Evolutionary conservation across 2,329 filamentous ascomycete species (phyloP).

Genomic region (Arthroderma sp.): DNA sequence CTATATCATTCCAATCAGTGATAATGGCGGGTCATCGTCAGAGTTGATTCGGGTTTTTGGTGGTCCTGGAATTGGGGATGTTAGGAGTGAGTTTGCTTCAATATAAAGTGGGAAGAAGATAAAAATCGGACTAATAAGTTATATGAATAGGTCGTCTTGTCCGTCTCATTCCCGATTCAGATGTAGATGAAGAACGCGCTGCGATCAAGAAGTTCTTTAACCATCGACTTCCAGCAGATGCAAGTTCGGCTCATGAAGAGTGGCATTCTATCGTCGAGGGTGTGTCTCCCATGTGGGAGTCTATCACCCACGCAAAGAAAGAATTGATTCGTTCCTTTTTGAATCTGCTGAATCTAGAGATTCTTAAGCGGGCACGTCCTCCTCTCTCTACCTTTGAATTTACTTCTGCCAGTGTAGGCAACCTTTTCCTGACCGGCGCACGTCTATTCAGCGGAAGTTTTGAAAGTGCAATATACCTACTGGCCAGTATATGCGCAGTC

Average conservation of each 20-base stretch:
- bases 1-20: conserved; percentile 88
- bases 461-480: conserved; percentile 80
- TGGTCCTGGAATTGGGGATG: conserved; percentile 72
- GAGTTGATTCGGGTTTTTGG: conserved; percentile 91
- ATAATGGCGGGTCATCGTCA: conserved; percentile 88
- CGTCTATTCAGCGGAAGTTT: conserved; percentile 85
- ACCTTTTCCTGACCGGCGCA: conserved; percentile 70
- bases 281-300: conserved; percentile 60
- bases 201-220: conserved; percentile 81
- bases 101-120: not conserved
- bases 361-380: conserved; percentile 59
- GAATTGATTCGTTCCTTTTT: conserved; percentile 67
- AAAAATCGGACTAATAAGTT: not conserved
- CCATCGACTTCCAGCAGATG: conserved; percentile 57
- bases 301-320: conserved; percentile 56
- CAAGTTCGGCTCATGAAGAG: conserved; percentile 53
- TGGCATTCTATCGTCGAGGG: conserved; percentile 87
- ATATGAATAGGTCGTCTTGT: conserved; percentile 65
- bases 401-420: conserved; percentile 61
- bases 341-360: conserved; percentile 64
- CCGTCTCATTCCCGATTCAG: conserved; percentile 64
- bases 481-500: conserved; percentile 77
- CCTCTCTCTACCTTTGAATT: conserved; percentile 64
- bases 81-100: conserved; percentile 46
- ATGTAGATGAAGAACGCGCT: conserved; percentile 48